These are phyloP conservation scores for Claviceps purpurea DNA, from an alignment of 2,329 filamentous ascomycete genomes.

Conservation along the genomic window DNA sequence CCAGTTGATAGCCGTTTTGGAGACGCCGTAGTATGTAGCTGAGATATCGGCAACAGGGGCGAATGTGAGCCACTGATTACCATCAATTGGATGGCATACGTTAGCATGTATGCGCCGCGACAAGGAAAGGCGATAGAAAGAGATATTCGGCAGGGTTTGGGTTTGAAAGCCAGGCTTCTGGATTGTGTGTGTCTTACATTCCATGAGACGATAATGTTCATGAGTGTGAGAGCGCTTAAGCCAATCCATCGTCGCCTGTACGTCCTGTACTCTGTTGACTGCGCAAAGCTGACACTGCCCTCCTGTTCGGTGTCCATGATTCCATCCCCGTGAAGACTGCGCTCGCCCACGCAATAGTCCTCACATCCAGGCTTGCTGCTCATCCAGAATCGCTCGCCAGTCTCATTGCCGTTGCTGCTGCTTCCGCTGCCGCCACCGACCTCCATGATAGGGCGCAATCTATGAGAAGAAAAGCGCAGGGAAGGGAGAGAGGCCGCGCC, in stretches of 20 bases:
- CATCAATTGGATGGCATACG: neutral
- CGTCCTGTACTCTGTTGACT: constrained; percentile 24
- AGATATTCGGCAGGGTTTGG: neutral
- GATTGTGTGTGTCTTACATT: constrained; percentile 49
- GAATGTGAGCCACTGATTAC: constrained; percentile 68
- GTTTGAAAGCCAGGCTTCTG: neutral
- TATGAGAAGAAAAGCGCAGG: neutral
- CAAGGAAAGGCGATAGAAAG: neutral
- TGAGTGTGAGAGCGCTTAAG: constrained; percentile 63
- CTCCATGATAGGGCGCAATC: neutral
- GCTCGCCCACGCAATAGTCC: constrained; percentile 16
- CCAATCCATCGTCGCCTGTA: constrained; percentile 90
- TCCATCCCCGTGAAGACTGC: constrained; percentile 8
- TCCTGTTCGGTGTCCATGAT: constrained; percentile 11
- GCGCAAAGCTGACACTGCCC: constrained; percentile 8
- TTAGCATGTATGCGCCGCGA: neutral
- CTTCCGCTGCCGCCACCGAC: neutral
- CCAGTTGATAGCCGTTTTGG: constrained; percentile 78
- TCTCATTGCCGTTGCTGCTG: neutral
- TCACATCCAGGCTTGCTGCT: constrained; percentile 17
- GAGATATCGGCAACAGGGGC: constrained; percentile 67
- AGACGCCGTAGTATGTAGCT: constrained; percentile 61
- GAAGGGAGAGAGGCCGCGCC: neutral
- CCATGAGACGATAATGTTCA: constrained; percentile 93
- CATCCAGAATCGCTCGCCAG: constrained; percentile 16